Percentiles rank a stretch among this genome's conserved stretches.
Conservation (phyloP, 805 yeast species). For the Candida glaebosa region DNA sequence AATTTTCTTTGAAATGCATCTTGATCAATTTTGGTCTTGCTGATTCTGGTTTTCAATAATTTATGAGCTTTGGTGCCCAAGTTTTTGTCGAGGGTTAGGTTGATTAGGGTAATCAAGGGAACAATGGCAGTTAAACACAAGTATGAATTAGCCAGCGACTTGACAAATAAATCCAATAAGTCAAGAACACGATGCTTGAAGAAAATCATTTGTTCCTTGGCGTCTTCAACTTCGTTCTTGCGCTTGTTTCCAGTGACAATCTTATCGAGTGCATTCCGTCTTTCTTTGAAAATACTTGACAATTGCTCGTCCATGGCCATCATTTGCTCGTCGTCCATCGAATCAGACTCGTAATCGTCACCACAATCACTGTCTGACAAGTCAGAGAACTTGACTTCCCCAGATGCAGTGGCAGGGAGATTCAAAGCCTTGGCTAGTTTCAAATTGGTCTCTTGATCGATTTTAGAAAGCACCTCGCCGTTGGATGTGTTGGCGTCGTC, state of each 20-base stretch:
- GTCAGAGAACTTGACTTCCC: slow-evolving; percentile 44
- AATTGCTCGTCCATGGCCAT: slow-evolving; percentile 86
- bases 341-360: slow-evolving; percentile 59
- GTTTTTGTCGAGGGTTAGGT: slow-evolving; percentile 63
- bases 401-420: slow-evolving; percentile 46
- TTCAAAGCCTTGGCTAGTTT: slow-evolving; percentile 72
- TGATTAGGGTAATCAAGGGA: slow-evolving; percentile 60
- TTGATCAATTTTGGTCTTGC: slow-evolving; percentile 41
- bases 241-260: slow-evolving; percentile 58
- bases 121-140: slow-evolving; percentile 43
- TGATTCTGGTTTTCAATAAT: slow-evolving; percentile 57
- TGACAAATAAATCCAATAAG: slow-evolving; percentile 61
- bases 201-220: slow-evolving; percentile 72
- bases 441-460: slow-evolving; percentile 48
- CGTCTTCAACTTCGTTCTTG: slow-evolving; percentile 71
- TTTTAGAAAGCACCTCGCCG: slow-evolving; percentile 13
- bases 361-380: slow-evolving; percentile 37
- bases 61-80: slow-evolving; percentile 76
- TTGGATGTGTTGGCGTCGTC: slow-evolving; percentile 11
- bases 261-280: slow-evolving; percentile 60
- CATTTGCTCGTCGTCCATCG: slow-evolving; percentile 97
- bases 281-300: slow-evolving; percentile 77
- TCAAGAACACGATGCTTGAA: slow-evolving; percentile 80
- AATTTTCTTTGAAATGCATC: slow-evolving; percentile 16
- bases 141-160: slow-evolving; percentile 38